Evolutionary conservation across 129 eudicot species (phyloP), one percentile per base, ranked within the genome.

Genomic region (Pulicaria dysenterica): DNA sequence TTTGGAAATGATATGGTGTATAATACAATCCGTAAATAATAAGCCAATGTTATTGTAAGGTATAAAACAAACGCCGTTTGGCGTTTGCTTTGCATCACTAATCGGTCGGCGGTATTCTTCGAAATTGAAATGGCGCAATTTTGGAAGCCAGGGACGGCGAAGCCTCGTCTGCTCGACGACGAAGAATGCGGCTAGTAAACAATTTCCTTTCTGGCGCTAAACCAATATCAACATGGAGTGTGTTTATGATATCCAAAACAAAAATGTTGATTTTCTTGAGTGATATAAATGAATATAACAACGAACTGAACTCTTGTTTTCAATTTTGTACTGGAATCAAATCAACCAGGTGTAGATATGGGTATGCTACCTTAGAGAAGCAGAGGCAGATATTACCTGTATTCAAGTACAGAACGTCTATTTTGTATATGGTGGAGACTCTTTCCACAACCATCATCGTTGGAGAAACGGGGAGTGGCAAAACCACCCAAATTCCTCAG

Each of bases 401-500:
- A 42, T 82, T 79, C 81, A 94, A 84, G 85, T 85, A 86, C 80
- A 72, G 88, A 45, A 78, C 80, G 3, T 63, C 87, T 46, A 79
- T 94, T 69, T 77, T 94, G 12, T 94, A 90, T 67, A 76, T 90
- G 53, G 95, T 94, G 44, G 98, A 94, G 80, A 82, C 89, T 34
- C 98, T 86, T 72, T 83, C 96, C 63, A 90, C 96, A 42, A 76
- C 93, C 11, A 84, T 94, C 36, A 58, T 90, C 36, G 98, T 94
- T 24, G 98, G 98, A 3, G 98, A 94, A 73, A 94, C 98, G 0
- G 98, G 98, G 4, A 87, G 96, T 70, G 98, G 98, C 7, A 94
- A 94, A 80, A 94, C 96, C 64, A 94, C 96, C 53, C 98, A 94
- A 68, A 94, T 94, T 64, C 98, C 98, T 58, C 98, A 90, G 98